These are phyloP conservation scores for Neurospora sp. DNA, from an alignment of 495 filamentous ascomycete species.

Conservation along the genomic window DNA sequence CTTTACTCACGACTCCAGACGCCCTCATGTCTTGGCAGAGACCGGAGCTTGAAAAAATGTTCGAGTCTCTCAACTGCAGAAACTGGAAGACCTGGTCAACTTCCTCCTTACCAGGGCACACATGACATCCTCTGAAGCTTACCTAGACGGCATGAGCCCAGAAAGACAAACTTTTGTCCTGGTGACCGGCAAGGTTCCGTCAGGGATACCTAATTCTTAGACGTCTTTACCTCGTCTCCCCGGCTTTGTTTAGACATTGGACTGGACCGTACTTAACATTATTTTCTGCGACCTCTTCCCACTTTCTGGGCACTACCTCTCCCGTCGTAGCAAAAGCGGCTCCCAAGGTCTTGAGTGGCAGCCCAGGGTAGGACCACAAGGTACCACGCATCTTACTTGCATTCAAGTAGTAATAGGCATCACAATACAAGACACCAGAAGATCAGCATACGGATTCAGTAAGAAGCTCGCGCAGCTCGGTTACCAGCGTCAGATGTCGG, in stretches of 20 bases:
- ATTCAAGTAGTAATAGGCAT: neutral
- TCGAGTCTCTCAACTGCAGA: too few relatives aligned
- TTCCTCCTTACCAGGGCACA: neutral
- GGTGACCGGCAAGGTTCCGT: neutral
- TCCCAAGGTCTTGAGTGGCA: neutral
- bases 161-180: neutral
- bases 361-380: neutral
- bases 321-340: neutral
- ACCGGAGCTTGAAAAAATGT: neutral
- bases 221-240: neutral
- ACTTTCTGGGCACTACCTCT: neutral
- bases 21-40: neutral
- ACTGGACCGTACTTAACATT: neutral
- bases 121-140: neutral
- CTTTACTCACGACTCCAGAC: neutral
- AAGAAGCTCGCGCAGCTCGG: neutral
- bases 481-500: neutral
- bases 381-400: neutral
- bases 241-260: neutral
- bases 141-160: neutral
- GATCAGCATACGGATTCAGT: neutral
- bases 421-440: neutral
- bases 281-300: neutral
- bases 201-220: neutral
- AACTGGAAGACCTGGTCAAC: neutral